Evolutionary conservation across 1,284 basidiomycete species (phyloP).

Genomic region (Cutaneotrichosporon sp.): DNA sequence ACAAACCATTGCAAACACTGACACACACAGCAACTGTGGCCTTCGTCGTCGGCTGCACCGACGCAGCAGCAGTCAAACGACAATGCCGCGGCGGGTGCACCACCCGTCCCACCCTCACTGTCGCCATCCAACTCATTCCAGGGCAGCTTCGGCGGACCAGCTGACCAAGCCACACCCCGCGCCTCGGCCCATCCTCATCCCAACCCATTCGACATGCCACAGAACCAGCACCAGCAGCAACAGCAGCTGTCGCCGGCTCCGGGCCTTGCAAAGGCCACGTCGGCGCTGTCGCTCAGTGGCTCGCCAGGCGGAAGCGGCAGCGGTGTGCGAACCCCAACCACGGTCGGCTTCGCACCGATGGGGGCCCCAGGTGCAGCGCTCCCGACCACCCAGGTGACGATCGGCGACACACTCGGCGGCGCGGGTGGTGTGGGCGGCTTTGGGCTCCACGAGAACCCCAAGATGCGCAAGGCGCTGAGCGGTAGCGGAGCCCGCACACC

Average conservation of each 20-base stretch:
- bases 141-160: slow-evolving; percentile 45
- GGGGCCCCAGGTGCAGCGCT: slow-evolving; percentile 44
- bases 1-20: slow-evolving; percentile 1
- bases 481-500: slow-evolving; percentile 34
- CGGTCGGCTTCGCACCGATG: slow-evolving; percentile 35
- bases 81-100: no score
- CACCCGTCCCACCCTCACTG: slow-evolving; percentile 22
- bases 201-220: slow-evolving; percentile 63
- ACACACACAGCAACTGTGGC: slow-evolving; percentile 39
- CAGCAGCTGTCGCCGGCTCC: slow-evolving; percentile 23
- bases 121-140: slow-evolving; percentile 40
- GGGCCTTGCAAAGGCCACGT: slow-evolving; percentile 44
- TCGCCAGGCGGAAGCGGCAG: slow-evolving; percentile 27
- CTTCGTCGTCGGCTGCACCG: slow-evolving; percentile 25
- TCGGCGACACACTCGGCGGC: slow-evolving; percentile 39
- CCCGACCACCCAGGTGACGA: slow-evolving; percentile 45
- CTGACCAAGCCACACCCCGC: slow-evolving; percentile 67
- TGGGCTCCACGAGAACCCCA: slow-evolving; percentile 47
- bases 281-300: slow-evolving; percentile 38
- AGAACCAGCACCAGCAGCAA: slow-evolving; percentile 19
- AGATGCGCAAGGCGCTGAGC: slow-evolving; percentile 44
- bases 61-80: slow-evolving; percentile 15
- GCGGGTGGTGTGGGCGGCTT: slow-evolving; percentile 38
- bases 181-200: slow-evolving; percentile 52
- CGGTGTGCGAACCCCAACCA: slow-evolving; percentile 43